phyloP scores from a whole-genome alignment of 805 yeast species.

The Pichia sporocuriosa region DNA sequence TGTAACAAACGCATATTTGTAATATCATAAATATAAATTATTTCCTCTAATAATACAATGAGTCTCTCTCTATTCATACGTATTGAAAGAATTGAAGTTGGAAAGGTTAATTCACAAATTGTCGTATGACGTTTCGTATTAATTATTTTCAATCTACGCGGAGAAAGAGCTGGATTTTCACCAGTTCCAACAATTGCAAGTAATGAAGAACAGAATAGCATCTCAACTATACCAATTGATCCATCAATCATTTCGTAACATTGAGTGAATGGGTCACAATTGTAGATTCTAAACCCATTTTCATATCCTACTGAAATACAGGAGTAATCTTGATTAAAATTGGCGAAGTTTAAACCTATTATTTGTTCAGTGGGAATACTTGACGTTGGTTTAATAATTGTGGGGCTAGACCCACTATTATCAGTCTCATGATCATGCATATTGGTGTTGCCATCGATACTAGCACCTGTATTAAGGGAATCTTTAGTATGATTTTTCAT shows the following conservation, averaged over 20 bases:
- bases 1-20: conserved; percentile 80
- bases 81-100: conserved; percentile 68
- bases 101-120: conserved; percentile 87
- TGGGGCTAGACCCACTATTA: too few relatives aligned
- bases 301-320: conserved; percentile 74
- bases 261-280: conserved; percentile 82
- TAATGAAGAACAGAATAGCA: conserved; percentile 83
- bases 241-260: conserved; percentile 50
- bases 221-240: conserved; percentile 70
- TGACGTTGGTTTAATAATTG: not conserved
- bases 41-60: conserved; percentile 76
- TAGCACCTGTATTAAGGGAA: too few relatives aligned
- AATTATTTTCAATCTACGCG: conserved; percentile 76
- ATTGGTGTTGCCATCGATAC: too few relatives aligned
- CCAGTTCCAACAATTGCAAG: conserved; percentile 82
- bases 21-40: conserved; percentile 83
- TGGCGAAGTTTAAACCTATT: conserved; percentile 32
- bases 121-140: conserved; percentile 66
- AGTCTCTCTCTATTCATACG: conserved; percentile 78
- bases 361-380: conserved; percentile 4
- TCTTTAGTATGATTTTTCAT: too few relatives aligned
- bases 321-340: conserved; percentile 83
- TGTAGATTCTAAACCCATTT: conserved; percentile 67
- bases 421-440: too few relatives aligned
- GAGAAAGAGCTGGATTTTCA: conserved; percentile 64